Conservation (phyloP, 768 basidiomycete genomes). For the Russula ochroleuca region DNA sequence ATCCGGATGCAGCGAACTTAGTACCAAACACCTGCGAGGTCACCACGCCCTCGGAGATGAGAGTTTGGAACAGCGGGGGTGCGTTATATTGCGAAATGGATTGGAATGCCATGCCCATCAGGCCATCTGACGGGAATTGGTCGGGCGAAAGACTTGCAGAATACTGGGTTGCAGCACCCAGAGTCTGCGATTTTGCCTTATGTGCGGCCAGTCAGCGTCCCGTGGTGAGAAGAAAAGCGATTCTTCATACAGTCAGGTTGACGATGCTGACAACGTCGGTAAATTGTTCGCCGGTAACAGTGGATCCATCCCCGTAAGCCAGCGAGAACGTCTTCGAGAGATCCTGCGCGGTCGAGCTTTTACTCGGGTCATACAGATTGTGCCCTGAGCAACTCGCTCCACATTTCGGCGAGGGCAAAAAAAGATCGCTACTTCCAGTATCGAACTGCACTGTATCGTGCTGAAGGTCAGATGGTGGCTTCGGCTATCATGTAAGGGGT, state of each 20-base stretch:
- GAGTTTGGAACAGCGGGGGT: conserved; percentile 38
- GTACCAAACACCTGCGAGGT: conserved; percentile 44
- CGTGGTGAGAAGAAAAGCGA: not conserved
- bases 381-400: conserved; percentile 31
- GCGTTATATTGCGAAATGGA: conserved; percentile 30
- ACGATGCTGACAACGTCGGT: conserved; percentile 43
- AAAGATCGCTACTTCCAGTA: conserved; percentile 35
- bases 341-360: conserved; percentile 28
- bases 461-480: too few species aligned
- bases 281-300: conserved; percentile 39
- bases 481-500: not conserved
- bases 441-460: conserved; percentile 39
- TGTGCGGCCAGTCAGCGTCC: not conserved
- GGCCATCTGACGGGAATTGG: conserved; percentile 38
- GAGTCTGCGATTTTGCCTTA: conserved; percentile 39
- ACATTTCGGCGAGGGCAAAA: conserved; percentile 36
- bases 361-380: not conserved
- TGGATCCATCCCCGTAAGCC: conserved; percentile 39
- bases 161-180: conserved; percentile 44
- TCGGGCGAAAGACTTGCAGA: conserved; percentile 32
- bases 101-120: conserved; percentile 41
- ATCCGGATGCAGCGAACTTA: conserved; percentile 41
- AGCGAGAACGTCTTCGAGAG: conserved; percentile 33
- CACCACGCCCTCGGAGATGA: conserved; percentile 38
- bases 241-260: conserved; percentile 29